phyloP scores from a whole-genome alignment of 2,329 filamentous ascomycete genomes.

The Aspergillus neotritici region DNA sequence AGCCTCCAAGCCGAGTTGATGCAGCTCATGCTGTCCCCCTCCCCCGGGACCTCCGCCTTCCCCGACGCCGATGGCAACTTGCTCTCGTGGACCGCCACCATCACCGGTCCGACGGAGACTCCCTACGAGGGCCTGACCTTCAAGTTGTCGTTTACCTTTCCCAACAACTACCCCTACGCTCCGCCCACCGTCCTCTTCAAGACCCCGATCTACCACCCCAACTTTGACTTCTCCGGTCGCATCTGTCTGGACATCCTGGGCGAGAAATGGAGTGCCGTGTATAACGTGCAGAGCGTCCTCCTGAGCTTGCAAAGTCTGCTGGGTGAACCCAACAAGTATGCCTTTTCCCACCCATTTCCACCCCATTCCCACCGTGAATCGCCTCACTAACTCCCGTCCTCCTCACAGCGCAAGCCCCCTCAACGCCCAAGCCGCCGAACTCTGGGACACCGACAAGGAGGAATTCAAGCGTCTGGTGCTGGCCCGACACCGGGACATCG shows the following conservation, averaged over 20 bases:
- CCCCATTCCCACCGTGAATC: background rate
- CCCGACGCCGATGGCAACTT: conserved; percentile 85
- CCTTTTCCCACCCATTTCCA: background rate
- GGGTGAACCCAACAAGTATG: conserved; percentile 97
- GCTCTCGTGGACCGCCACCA: conserved; percentile 88
- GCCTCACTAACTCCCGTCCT: conserved; percentile 6
- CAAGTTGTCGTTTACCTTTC: conserved; percentile 89
- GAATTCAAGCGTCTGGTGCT: conserved; percentile 79
- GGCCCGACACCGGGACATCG: conserved; percentile 56
- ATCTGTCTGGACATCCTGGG: conserved; percentile 98
- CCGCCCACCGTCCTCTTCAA: conserved; percentile 92
- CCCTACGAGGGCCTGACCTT: conserved; percentile 83
- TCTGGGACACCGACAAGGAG: conserved; percentile 83
- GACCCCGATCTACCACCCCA: conserved; percentile 98
- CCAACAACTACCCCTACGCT: conserved; percentile 85
- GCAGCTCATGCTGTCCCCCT: conserved; percentile 94
- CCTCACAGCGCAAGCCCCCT: conserved; percentile 72
- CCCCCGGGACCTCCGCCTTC: conserved; percentile 91
- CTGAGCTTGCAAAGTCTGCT: conserved; percentile 91
- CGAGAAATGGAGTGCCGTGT: conserved; percentile 97
- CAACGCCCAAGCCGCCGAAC: conserved; percentile 90
- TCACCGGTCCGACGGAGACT: conserved; percentile 83
- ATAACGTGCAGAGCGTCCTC: conserved; percentile 91
- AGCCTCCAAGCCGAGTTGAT: conserved; percentile 97
- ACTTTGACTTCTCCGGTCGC: conserved; percentile 92